phyloP scores from a whole-genome alignment of 352 stramenopile species.

The Pythium aphanidermatum region DNA sequence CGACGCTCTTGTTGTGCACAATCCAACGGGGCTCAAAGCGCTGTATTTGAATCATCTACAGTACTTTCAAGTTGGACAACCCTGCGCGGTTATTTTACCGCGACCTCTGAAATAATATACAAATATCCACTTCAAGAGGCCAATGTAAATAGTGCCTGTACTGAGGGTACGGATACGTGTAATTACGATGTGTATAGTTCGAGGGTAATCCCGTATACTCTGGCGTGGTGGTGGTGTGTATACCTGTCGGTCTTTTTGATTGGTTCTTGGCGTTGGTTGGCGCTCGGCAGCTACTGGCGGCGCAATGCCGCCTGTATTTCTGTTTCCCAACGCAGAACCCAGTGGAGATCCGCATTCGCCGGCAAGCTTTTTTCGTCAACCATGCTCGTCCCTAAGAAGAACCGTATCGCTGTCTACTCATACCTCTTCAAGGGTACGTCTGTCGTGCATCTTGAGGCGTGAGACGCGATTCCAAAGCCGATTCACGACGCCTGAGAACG shows the following conservation, averaged over 20 bases:
- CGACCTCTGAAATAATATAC: no score
- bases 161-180: not conserved
- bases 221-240: no score
- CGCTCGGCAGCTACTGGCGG: constrained; percentile 9
- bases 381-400: constrained; percentile 97
- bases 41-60: no score
- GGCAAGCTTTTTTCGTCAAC: constrained; percentile 84
- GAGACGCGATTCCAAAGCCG: no score
- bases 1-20: no score
- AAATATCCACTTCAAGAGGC: no score
- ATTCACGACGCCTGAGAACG: not conserved
- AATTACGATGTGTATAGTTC: constrained; percentile 19
- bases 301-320: constrained; percentile 14
- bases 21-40: no score
- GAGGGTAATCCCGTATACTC: no score
- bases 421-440: constrained; percentile 95
- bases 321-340: constrained; percentile 28
- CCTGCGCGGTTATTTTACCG: no score
- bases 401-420: constrained; percentile 98
- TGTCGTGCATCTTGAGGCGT: no score
- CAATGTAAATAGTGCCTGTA: not conserved
- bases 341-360: constrained; percentile 88
- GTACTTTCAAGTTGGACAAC: no score
- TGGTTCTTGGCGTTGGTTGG: constrained; percentile 27
- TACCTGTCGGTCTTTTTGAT: constrained; percentile 11